Evolutionary conservation across 2,329 filamentous ascomycete genomes (phyloP), one percentile per base, ranked within the genome.

Genomic region (Didymella glomerata): DNA sequence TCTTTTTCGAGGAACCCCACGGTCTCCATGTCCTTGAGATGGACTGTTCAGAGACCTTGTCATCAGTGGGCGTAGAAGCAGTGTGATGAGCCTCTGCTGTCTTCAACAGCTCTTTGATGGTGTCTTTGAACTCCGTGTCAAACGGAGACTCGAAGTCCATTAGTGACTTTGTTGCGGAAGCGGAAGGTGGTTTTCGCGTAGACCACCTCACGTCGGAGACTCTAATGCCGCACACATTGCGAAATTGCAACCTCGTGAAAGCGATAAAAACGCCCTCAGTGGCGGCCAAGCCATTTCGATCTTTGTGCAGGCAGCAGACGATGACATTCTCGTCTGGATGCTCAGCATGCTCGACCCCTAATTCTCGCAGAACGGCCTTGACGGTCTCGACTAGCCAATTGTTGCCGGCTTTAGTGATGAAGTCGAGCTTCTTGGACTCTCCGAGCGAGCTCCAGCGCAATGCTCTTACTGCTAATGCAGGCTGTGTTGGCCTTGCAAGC

Each of bases 361-460:
- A 51, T 2, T 67, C 64, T n/a, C 61, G 48, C 13, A 76, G 62
- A 3, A 62, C 64, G 42, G 54, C 49, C 51, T 68, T 62, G 18
- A 74, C 61, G 0, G 65, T 63, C 44, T 68, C 60, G 20, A 73
- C 64, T 13, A 76, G 60, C 71, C 73, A 76, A 25, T 25, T 40
- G 18, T 62, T 60, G 34, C 65, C 59, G 48, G 66, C 57, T 53
- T 70, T 71, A 5, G 69, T 74, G 9, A 68, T 52, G 57, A 65
- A 73, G 28, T 69, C 61, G 11, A 75, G 61, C n/a, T 65, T 59
- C 42, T 70, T 73, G 2, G 66, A 68, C 16, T 66, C 58, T 9
- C 66, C 62, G 3, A 75, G 50, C 9, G 63, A 58, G 6, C 60
- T 61, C 11, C 59, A 65, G 3, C 62, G 62, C 20, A 72, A 24